Conservation (phyloP, 2,329 filamentous ascomycete genomes). For the Hortaea sp. region DNA sequence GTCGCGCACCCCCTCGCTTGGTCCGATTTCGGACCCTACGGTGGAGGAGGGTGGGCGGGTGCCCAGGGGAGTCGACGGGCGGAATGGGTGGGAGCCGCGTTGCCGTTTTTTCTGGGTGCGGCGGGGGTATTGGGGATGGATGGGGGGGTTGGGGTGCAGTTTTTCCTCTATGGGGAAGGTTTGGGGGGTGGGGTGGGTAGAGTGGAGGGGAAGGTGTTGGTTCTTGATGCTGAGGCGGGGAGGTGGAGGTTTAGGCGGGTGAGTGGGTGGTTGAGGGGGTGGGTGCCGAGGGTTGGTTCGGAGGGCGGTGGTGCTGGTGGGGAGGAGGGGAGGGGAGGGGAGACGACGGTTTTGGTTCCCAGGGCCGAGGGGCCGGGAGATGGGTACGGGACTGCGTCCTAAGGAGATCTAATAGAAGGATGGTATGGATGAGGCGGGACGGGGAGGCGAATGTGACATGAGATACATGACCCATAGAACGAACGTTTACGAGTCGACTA, state of each 20-base stretch:
- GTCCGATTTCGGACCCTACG: constrained; percentile 45
- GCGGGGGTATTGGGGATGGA: constrained; percentile 55
- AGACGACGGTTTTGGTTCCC: constrained; percentile 12
- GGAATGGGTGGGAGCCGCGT: constrained; percentile 48
- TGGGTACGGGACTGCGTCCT: constrained; percentile 15
- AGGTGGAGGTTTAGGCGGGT: constrained; percentile 45
- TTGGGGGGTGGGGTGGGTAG: no score
- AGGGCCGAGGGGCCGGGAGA: constrained; percentile 3
- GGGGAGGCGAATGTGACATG: no score
- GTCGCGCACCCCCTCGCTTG: constrained; percentile 55
- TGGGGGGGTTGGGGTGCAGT: constrained; percentile 53
- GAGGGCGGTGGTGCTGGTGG: no score
- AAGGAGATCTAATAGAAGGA: no score
- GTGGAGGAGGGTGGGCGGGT: constrained; percentile 49
- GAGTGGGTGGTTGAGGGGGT: constrained; percentile 56
- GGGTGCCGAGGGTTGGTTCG: constrained; percentile 44
- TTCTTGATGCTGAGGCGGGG: constrained; percentile 33
- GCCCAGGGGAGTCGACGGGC: constrained; percentile 42
- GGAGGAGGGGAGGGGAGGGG: no score
- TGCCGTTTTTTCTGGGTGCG: constrained; percentile 57
- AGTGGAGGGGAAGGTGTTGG: constrained; percentile 32
- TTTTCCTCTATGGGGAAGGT: constrained; percentile 45
- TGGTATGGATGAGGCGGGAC: no score
- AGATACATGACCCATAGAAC: no score
- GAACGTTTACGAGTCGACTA: no score